Evolutionary conservation across 1,284 basidiomycete genomes (phyloP), one percentile per base, ranked within the genome.

Genomic region (Caloboletus firmus): DNA sequence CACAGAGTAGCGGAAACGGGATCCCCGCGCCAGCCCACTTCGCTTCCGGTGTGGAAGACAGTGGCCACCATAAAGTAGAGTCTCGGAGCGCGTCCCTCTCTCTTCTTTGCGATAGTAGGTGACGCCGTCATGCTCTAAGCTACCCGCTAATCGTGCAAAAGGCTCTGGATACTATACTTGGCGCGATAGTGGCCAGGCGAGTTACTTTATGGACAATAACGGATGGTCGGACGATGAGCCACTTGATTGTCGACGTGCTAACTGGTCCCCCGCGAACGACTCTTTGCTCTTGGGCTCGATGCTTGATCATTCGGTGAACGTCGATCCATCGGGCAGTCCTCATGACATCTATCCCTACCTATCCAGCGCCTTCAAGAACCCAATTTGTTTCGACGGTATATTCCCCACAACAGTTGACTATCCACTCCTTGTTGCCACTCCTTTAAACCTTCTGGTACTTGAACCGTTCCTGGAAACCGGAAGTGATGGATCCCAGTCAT

Each of bases 401-500:
- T 45, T 54, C 32, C 26, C 52, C 20, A 8, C 54, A 7, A 30
- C 36, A 17, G 12, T 42, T 9, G 63, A 58, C 47, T 46, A 49
- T 47, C 31, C 62, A 13, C 44, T 57, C 35, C 41, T 58, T n/a
- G 12, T 18, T 17, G 24, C 40, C 28, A 45, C 63, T 42, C 54
- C 55, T 43, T 52, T 54, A 17, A 28, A 50, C 11, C 36, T 58
- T 30, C 55, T 62, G n/a, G 15, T 43, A 11, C 46, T 55, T 30
- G 59, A 54, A 22, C 55, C 55, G 13, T 61, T 65, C 43, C 40
- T 51, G 28, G 62, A 59, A 53, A 40, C 46, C 6, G 52, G 51
- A 44, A 61, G 54, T 20, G 57, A 66, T 22, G 52, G 49, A 31
- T 60, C 51, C n/a, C 57, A 51, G 28, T 71, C 69, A 15, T 50